Percentiles rank a stretch among this genome's conserved stretches.
Conservation (phyloP, 208 protist species). For the Crithidia sp. region DNA sequence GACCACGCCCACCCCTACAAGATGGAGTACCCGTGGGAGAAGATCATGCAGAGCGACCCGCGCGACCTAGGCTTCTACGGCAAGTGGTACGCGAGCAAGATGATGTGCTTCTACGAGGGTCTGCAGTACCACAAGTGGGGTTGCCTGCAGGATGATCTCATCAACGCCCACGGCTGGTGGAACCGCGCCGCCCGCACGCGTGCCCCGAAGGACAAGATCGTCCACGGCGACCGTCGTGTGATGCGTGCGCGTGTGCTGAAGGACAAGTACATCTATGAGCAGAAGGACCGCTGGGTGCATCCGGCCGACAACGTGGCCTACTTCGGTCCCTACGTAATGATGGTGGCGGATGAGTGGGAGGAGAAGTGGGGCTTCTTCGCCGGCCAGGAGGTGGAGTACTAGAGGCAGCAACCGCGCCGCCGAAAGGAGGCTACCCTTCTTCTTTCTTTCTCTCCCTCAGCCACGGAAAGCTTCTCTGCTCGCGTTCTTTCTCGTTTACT, state of each 20-base stretch:
- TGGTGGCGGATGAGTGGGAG: conserved; percentile 93
- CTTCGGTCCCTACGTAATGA: conserved; percentile 92
- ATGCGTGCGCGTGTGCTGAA: conserved; percentile 87
- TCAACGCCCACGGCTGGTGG: conserved; percentile 91
- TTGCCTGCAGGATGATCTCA: conserved; percentile 90
- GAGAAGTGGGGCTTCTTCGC: conserved; percentile 95
- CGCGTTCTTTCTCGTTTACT: no score
- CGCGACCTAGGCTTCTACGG: conserved; percentile 84
- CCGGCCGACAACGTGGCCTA: conserved; percentile 91
- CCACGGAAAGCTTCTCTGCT: no score
- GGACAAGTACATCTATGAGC: conserved; percentile 93
- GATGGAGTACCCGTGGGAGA: conserved; percentile 93
- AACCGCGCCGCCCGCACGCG: conserved; percentile 87
- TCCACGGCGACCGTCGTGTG: conserved; percentile 88
- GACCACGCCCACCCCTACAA: conserved; percentile 94
- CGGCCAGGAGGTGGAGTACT: conserved; percentile 91
- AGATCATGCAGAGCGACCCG: conserved; percentile 82
- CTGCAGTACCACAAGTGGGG: conserved; percentile 91
- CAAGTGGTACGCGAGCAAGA: conserved; percentile 91
- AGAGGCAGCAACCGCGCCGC: conserved; percentile 2
- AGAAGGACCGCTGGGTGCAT: conserved; percentile 91
- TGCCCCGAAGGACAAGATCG: conserved; percentile 86
- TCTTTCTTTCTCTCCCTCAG: no score
- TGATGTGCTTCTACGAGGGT: conserved; percentile 91
- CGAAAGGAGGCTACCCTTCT: no score